Percentiles rank a stretch among this genome's conserved stretches.
phyloP scores from a whole-genome alignment of 163 green algal genomes.

The Trebouxiophyceae sp. region DNA sequence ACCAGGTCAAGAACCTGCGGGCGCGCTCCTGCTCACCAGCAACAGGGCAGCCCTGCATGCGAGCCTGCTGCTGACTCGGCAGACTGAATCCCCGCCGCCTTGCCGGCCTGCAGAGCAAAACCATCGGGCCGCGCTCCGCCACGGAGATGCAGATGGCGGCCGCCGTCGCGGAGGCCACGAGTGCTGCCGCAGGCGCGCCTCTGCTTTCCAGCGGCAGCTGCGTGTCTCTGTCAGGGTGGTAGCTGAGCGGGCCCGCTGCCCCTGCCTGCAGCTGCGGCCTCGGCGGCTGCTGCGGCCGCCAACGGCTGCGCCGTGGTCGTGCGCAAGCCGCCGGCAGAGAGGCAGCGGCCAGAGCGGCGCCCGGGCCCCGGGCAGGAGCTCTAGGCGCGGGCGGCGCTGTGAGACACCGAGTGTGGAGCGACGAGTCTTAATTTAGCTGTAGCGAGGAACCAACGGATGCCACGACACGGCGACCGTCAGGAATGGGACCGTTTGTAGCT shows the following conservation, averaged over 20 bases:
- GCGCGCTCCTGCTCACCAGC: neutral
- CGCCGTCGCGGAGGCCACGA: constrained; percentile 22
- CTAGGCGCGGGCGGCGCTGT: neutral
- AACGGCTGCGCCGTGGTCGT: constrained; percentile 1
- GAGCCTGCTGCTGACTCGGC: no score
- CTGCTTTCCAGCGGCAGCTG: neutral
- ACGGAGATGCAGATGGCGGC: constrained; percentile 25
- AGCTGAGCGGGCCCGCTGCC: neutral
- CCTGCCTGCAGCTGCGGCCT: constrained; percentile 7
- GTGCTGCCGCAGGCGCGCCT: constrained; percentile 11
- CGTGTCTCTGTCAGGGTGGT: neutral
- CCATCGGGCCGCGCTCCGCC: constrained; percentile 9
- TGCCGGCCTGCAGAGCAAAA: no score
- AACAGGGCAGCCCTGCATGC: neutral
- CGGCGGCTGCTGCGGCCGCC: constrained; percentile 12
- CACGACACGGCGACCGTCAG: neutral
- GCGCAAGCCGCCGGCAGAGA: neutral
- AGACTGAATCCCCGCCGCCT: no score
- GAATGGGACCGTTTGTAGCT: no score
- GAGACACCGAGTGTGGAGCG: neutral
- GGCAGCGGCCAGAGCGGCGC: neutral
- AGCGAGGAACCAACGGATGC: neutral
- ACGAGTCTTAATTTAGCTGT: neutral
- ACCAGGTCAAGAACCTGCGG: constrained; percentile 8
- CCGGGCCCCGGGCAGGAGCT: neutral